A percentile compares a stretch with the other conserved stretches of the same genome.
Conservation (phyloP, 2,329 filamentous ascomycete genomes). For the Aspergillus japonicus region DNA sequence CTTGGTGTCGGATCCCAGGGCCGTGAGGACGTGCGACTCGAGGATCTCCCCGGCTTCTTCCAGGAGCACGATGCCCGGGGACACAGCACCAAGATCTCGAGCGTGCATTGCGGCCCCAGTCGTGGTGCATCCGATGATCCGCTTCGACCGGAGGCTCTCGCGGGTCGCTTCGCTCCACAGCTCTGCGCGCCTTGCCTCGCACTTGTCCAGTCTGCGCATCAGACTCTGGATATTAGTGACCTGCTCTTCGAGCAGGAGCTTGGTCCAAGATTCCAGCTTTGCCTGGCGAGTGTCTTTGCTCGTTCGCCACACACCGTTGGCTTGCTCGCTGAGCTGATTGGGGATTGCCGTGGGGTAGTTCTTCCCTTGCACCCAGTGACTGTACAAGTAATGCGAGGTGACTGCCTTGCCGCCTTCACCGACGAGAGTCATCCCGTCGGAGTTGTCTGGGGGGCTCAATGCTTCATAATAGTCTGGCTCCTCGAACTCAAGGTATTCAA, state of each 20-base stretch:
- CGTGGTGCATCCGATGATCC: constrained; percentile 69
- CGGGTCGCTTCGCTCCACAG: constrained; percentile 16
- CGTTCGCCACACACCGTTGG: too few species aligned
- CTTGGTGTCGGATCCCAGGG: constrained; percentile 55
- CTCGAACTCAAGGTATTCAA: constrained; percentile 50
- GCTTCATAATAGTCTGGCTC: constrained; percentile 57
- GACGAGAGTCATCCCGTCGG: constrained; percentile 49
- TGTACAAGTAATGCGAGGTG: constrained; percentile 40
- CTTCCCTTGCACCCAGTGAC: too few species aligned
- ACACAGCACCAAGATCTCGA: constrained; percentile 53
- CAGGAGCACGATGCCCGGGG: constrained; percentile 62
- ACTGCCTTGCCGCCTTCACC: constrained; percentile 49
- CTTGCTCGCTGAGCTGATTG: too few species aligned
- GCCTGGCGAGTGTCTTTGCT: constrained; percentile 30
- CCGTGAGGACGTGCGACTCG: constrained; percentile 65
- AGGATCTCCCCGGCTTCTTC: constrained; percentile 75
- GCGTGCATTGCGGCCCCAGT: constrained; percentile 66
- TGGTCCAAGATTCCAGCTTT: constrained; percentile 46
- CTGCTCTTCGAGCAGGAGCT: constrained; percentile 52
- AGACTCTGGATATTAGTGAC: constrained; percentile 21
- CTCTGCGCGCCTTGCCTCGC: constrained; percentile 10
- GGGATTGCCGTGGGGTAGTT: too few species aligned
- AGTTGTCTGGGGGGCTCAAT: constrained; percentile 50
- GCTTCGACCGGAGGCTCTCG: constrained; percentile 51
- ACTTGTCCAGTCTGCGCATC: constrained; percentile 17